Percentiles rank a stretch among this genome's conserved stretches.
These are phyloP conservation scores for Boletellus deceptivus DNA, from an alignment of 1,284 basidiomycete genomes.

Conservation along the genomic window DNA sequence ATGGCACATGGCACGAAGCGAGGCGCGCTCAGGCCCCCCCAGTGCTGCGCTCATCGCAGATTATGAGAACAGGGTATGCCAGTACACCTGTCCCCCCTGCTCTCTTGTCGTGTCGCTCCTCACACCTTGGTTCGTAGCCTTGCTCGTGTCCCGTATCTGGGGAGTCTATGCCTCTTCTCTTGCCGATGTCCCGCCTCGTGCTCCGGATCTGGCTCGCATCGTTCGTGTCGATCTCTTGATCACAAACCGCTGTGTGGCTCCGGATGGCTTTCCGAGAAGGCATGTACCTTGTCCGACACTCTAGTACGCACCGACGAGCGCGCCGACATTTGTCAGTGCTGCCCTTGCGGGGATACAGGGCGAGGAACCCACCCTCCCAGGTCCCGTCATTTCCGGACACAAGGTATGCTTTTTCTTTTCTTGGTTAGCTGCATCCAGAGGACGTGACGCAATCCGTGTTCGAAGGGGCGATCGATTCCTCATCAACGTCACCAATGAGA, in stretches of 20 bases:
- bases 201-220: no score
- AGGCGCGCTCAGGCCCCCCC: no score
- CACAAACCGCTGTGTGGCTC: slow-evolving; percentile 8
- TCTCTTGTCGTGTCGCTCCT: no score
- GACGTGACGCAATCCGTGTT: neutral
- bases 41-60: no score
- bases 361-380: slow-evolving; percentile 9
- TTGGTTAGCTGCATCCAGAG: no score
- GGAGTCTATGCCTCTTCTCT: no score
- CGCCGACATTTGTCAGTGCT: slow-evolving; percentile 4
- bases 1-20: no score
- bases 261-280: slow-evolving; percentile 15
- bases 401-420: slow-evolving; percentile 4
- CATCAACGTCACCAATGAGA: slow-evolving; percentile 24
- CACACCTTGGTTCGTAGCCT: no score
- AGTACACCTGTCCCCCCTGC: no score
- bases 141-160: no score
- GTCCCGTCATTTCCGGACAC: slow-evolving; percentile 16
- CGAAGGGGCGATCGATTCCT: slow-evolving; percentile 18
- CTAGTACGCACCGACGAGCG: neutral
- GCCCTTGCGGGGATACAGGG: slow-evolving; percentile 8
- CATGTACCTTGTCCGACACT: slow-evolving; percentile 2
- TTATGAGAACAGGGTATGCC: no score
- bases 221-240: slow-evolving; percentile 5
- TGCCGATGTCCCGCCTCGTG: no score